These are phyloP conservation scores for Pichiaceae sp. DNA, from an alignment of 1,139 yeast genomes.

Conservation along the genomic window DNA sequence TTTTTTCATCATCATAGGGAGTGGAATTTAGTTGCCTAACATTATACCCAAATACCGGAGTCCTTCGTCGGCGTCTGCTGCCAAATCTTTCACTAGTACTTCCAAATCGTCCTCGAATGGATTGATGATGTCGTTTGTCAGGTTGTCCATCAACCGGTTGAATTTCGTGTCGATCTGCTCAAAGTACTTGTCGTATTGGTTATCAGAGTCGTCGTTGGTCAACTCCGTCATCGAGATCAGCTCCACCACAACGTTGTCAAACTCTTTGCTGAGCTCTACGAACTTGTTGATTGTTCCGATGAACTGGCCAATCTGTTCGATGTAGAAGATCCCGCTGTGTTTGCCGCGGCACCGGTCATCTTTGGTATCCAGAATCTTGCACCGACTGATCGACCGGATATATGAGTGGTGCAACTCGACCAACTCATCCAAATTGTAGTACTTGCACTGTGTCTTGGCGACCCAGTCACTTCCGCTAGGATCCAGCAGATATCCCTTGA, in stretches of 20 bases:
- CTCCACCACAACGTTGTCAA: constrained; percentile 27
- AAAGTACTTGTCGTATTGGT: constrained; percentile 12
- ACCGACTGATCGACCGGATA: constrained; percentile 17
- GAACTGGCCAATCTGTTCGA: constrained; percentile 38
- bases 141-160: constrained; percentile 13
- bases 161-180: constrained; percentile 14
- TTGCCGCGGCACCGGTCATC: constrained; percentile 30
- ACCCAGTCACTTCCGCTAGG: constrained; percentile 6
- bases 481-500: constrained; percentile 16
- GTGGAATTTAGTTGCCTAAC: constrained; percentile 17
- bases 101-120: constrained; percentile 22
- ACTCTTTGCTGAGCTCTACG: constrained; percentile 38
- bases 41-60: constrained; percentile 25
- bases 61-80: constrained; percentile 26
- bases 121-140: constrained; percentile 18
- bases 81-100: constrained; percentile 26
- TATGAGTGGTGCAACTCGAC: constrained; percentile 28
- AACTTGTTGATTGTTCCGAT: constrained; percentile 36
- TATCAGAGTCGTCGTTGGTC: constrained; percentile 8
- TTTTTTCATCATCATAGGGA: no score
- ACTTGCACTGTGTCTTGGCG: not conserved
- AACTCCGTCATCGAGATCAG: constrained; percentile 18
- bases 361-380: constrained; percentile 26
- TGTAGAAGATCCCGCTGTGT: constrained; percentile 31
- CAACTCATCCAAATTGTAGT: constrained; percentile 41